Evolutionary conservation across 306 rosid genomes (phyloP), one percentile per base, ranked within the genome.

Genomic region (Casuarina cunninghamiana): DNA sequence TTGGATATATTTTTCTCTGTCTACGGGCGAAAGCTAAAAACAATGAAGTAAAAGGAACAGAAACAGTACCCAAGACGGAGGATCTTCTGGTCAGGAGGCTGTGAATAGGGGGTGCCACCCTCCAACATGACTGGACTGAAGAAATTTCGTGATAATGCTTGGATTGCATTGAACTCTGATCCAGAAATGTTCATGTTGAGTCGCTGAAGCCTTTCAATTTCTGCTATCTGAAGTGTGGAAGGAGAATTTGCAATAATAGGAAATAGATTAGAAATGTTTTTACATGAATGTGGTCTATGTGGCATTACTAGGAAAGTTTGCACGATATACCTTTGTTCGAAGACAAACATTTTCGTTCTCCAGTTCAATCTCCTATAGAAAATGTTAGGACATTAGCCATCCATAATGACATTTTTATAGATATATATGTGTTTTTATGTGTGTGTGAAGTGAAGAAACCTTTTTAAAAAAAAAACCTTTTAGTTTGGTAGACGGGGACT

Each of bases 331-430:
- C 96, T 95, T 95, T 21, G 96, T 87, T 68, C 97, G 89, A 53
- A 91, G 87, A 62, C 88, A 92, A 21, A 88, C 83, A 82, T 95
- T 95, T 69, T 95, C 98, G 41, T 89, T 89, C 78, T 95, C 98
- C 85, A 92, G 89, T 79, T 92, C 96, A 55, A 89, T 83, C 82
- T 90, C 97, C 98, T 94, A 43, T 37, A 44, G 5, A n/a, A 4
- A 51, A 75, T 62, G 54, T 43, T 35, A 49, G 38, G 10, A 55
- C 7, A 9, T 6, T 68, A 72, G 54, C 60, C 39, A 78, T 71
- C 46, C 3, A 9, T 57, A 77, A 12, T 44, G 13, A 50, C 32
- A 0, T 26, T 26, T 26, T 21, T 21, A 21, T 21, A 21, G 26
- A 21, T 21, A 21, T 26, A 26, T 26, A 1, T 26, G 32, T 26